phyloP scores from a whole-genome alignment of 139 green algal species.

The Chlorella sp. region DNA sequence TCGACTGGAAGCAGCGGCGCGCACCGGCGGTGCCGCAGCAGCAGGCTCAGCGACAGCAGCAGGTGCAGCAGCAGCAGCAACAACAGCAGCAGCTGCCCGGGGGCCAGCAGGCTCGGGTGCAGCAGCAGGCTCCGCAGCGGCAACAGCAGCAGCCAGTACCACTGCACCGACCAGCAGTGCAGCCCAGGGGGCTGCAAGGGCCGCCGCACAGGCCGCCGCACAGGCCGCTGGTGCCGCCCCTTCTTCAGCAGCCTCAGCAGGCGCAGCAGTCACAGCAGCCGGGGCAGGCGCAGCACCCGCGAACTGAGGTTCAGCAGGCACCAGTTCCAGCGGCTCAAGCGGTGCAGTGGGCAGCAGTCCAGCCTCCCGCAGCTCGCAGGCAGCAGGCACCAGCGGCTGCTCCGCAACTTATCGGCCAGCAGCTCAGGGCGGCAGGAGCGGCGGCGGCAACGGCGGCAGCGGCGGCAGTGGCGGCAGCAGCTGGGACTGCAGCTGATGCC shows the following conservation, averaged over 20 bases:
- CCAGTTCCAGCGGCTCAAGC: too few species aligned
- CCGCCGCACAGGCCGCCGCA: background rate
- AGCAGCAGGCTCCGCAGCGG: background rate
- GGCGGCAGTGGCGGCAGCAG: too few species aligned
- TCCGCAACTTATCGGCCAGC: too few species aligned
- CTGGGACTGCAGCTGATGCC: too few species aligned
- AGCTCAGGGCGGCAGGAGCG: too few species aligned
- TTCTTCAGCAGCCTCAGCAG: background rate
- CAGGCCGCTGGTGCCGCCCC: background rate
- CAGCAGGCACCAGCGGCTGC: background rate
- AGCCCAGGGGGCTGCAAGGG: background rate
- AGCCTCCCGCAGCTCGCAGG: background rate
- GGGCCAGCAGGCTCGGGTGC: too few species aligned
- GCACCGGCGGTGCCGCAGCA: background rate
- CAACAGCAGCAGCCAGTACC: background rate
- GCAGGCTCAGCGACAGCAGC: background rate
- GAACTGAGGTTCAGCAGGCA: too few species aligned
- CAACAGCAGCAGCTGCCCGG: background rate
- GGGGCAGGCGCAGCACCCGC: background rate
- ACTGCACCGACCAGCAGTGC: background rate
- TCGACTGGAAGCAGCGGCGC: too few species aligned
- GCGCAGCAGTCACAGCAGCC: background rate
- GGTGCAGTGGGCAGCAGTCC: background rate
- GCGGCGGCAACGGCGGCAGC: too few species aligned
- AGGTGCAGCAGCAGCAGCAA: background rate